Percentiles rank a stretch among this genome's conserved stretches.
phyloP scores from a whole-genome alignment of 2,329 filamentous ascomycete genomes.

The Aspergillus sp. region DNA sequence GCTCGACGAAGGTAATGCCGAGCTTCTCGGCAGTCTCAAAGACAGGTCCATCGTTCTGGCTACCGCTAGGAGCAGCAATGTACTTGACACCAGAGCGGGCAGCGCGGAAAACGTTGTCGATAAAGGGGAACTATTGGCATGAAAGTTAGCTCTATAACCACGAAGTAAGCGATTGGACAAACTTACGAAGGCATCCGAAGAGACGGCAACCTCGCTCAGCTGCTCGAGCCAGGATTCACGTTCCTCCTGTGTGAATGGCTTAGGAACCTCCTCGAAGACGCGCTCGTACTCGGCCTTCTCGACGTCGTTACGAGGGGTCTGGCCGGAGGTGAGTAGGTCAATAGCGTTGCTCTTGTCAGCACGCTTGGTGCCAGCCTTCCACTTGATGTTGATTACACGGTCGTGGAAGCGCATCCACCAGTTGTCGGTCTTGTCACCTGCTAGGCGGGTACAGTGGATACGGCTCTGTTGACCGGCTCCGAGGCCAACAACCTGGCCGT shows the following conservation, averaged over 20 bases:
- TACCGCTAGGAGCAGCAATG: constrained; percentile 88
- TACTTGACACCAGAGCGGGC: constrained; percentile 89
- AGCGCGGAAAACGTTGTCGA: constrained; percentile 94
- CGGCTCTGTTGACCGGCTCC: constrained; percentile 96
- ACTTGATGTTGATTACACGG: constrained; percentile 82
- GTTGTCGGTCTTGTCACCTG: constrained; percentile 97
- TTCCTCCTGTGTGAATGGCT: constrained; percentile 80
- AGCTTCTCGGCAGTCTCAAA: constrained; percentile 87
- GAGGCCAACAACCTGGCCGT: constrained; percentile 90
- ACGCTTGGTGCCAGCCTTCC: constrained; percentile 96
- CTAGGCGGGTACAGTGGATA: constrained; percentile 96
- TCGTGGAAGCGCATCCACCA: constrained; percentile 99
- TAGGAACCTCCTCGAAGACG: constrained; percentile 85
- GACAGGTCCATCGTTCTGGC: constrained; percentile 48
- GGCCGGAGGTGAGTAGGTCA: constrained; percentile 87
- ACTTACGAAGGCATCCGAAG: constrained; percentile 92
- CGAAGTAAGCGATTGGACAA: not conserved
- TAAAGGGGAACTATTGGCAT: constrained; percentile 80
- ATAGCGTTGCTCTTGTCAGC: constrained; percentile 98
- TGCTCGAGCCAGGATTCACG: constrained; percentile 81
- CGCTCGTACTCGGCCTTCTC: constrained; percentile 86
- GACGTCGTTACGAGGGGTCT: constrained; percentile 77
- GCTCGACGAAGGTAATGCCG: constrained; percentile 92
- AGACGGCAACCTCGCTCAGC: constrained; percentile 73
- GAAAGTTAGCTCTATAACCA: not conserved